Evolutionary conservation across 352 stramenopile species (phyloP).

Genomic region (Globisporangium cederbergense): DNA sequence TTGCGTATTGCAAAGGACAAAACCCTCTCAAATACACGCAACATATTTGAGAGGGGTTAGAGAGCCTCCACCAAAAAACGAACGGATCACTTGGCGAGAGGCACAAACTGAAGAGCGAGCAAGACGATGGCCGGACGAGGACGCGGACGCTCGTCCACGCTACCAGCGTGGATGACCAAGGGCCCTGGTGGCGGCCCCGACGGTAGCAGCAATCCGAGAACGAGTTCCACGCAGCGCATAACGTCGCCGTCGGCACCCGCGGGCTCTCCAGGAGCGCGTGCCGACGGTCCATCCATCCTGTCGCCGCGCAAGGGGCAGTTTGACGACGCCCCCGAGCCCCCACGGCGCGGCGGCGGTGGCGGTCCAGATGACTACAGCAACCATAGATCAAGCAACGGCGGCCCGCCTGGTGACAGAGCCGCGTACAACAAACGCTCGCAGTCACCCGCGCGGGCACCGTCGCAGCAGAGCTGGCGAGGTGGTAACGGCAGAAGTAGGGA

Average conservation of each 20-base stretch:
- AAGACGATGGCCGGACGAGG: slow-evolving; percentile 70
- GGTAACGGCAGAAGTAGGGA: slow-evolving; percentile 13
- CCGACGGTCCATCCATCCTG: slow-evolving; percentile 14
- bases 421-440: slow-evolving; percentile 13
- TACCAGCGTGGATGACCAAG: slow-evolving; percentile 88
- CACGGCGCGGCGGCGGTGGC: slow-evolving; percentile 10
- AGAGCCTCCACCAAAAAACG: slow-evolving; percentile 3
- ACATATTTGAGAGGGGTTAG: not conserved
- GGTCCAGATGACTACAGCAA: slow-evolving; percentile 6
- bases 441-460: slow-evolving; percentile 6
- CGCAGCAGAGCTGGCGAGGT: slow-evolving; percentile 20
- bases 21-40: not conserved
- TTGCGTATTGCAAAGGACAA: not conserved
- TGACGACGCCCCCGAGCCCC: slow-evolving; percentile 48
- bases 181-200: not conserved
- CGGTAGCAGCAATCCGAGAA: not conserved
- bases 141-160: slow-evolving; percentile 62
- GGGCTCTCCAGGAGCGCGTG: not conserved
- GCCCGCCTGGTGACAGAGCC: not conserved
- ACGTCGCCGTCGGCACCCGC: not conserved
- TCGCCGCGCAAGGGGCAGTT: slow-evolving; percentile 55
- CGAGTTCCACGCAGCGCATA: not conserved
- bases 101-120: slow-evolving; percentile 6
- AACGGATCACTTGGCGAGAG: not conserved
- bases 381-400: slow-evolving; percentile 5